Percentiles rank a stretch among this genome's conserved stretches.
phyloP scores from a whole-genome alignment of 2,329 filamentous ascomycete genomes.

The Penicillium corylophilum region DNA sequence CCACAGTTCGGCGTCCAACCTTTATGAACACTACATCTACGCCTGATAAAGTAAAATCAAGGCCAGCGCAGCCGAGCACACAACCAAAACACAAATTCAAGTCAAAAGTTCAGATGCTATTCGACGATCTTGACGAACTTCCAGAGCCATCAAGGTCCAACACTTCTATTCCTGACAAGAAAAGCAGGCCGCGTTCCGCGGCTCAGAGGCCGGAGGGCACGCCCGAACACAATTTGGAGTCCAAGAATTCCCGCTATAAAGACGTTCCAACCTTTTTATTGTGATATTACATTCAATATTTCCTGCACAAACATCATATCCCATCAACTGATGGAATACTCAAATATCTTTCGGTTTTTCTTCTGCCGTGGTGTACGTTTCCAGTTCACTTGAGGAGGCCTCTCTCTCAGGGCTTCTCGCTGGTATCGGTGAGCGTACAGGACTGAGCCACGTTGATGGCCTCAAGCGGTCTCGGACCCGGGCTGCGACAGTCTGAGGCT shows the following conservation, averaged over 20 bases:
- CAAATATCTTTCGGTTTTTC: background rate
- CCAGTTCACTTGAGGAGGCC: background rate
- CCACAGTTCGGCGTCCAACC: background rate
- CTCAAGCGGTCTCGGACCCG: constrained; percentile 20
- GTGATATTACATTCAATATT: constrained; percentile 23
- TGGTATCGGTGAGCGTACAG: background rate
- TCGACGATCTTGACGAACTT: constrained; percentile 42
- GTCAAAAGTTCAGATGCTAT: constrained; percentile 34
- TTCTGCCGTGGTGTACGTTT: constrained; percentile 4
- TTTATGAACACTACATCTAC: background rate
- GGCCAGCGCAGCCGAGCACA: constrained; percentile 10
- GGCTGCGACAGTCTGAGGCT: constrained; percentile 27
- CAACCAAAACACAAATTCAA: constrained; percentile 13
- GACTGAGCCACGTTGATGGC: constrained; percentile 12
- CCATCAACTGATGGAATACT: background rate
- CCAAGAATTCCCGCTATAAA: constrained; percentile 41
- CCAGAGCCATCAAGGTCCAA: constrained; percentile 30
- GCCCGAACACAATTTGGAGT: constrained; percentile 21
- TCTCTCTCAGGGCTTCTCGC: constrained; percentile 5
- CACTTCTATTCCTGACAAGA: constrained; percentile 22
- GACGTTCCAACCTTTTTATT: constrained; percentile 47
- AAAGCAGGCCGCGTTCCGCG: constrained; percentile 11
- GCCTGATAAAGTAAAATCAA: constrained; percentile 5
- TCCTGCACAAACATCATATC: constrained; percentile 2
- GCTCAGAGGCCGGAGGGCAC: constrained; percentile 13